Evolutionary conservation across 2,329 filamentous ascomycete genomes (phyloP).

Genomic region (Arachnomyces sp.): DNA sequence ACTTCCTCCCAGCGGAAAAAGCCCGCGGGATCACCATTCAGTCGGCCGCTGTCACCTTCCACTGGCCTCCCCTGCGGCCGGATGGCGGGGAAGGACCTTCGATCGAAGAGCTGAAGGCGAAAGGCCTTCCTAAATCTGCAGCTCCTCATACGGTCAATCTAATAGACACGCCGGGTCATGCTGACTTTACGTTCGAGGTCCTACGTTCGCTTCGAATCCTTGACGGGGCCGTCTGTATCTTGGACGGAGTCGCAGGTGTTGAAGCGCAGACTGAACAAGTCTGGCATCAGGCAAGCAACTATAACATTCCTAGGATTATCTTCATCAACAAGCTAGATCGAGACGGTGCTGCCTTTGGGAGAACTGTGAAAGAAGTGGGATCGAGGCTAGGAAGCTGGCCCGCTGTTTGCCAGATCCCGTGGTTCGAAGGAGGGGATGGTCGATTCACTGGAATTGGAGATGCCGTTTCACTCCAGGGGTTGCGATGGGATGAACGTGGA

Average conservation of each 20-base stretch:
- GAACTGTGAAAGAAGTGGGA: conserved; percentile 78
- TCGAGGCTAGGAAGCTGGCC: conserved; percentile 74
- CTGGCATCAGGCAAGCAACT: conserved; percentile 81
- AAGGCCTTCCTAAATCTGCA: conserved; percentile 42
- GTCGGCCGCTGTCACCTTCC: conserved; percentile 89
- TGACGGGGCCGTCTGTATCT: conserved; percentile 84
- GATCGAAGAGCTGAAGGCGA: conserved; percentile 20
- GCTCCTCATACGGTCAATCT: conserved; percentile 68
- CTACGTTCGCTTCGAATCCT: conserved; percentile 79
- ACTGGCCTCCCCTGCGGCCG: conserved; percentile 61
- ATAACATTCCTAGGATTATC: conserved; percentile 72
- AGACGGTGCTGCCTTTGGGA: conserved; percentile 71
- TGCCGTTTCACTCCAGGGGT: conserved; percentile 63
- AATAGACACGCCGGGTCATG: conserved; percentile 93
- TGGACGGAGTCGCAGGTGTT: conserved; percentile 86
- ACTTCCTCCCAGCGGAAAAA: conserved; percentile 88
- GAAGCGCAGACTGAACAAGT: conserved; percentile 97
- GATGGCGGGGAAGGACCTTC: conserved; percentile 12
- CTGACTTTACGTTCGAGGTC: conserved; percentile 96
- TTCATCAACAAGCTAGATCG: conserved; percentile 82
- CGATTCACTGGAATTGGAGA: conserved; percentile 78
- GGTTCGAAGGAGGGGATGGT: conserved; percentile 70
- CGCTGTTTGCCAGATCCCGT: conserved; percentile 87
- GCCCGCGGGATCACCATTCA: conserved; percentile 95
- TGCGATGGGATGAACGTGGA: conserved; percentile 61